Evolutionary conservation across 2,329 filamentous ascomycete genomes (phyloP), one percentile per base, ranked within the genome.

Genomic region (Nectriaceae sp.): DNA sequence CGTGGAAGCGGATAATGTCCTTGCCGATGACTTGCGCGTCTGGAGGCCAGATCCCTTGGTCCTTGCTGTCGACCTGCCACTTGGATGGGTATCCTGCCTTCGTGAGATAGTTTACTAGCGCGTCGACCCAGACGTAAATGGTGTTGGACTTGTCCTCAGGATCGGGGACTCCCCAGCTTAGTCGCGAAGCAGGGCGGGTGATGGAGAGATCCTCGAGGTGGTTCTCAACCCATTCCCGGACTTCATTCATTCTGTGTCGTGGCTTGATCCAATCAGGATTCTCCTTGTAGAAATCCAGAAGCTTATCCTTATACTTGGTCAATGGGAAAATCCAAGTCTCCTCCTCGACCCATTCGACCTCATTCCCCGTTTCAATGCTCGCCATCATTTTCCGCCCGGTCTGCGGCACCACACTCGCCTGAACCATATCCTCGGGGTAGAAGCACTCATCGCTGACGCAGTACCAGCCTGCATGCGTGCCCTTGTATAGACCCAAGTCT

Each of bases 101-200:
- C 15, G 92, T 96, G 43, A 94, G 73, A 67, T 99, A 99, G 69
- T 97, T 99, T 62, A 97, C 80, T 22, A 99, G 80, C 1, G 94
- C 94, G 70, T 99, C 95, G 0, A 99, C 80, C 94, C 94, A 99
- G 24, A 99, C 95, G 64, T 99, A 99, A 49, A 99, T 93, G 3
- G 92, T 97, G 70, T 97, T 94, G 16, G 76, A 82, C 0, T 81
- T 74, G 62, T 99, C 94, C 44, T 85, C 86, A 0, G 94, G 94
- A 21, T 97, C 94, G 5, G 79, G 84, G 47, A 99, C 88, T 3
- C 94, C 94, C 94, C 94, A 99, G 20, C 75, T 80, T 35, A 97
- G 71, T 40, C 94, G 82, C 46, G 86, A 83, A 3, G 80, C 75
- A 0, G 94, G 94, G 21, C 95, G 80, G 3, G 93, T 97, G 42